Base-by-base conservation (phyloP, 2,329 filamentous ascomycete species). In the Fulvia fulva region DNA sequence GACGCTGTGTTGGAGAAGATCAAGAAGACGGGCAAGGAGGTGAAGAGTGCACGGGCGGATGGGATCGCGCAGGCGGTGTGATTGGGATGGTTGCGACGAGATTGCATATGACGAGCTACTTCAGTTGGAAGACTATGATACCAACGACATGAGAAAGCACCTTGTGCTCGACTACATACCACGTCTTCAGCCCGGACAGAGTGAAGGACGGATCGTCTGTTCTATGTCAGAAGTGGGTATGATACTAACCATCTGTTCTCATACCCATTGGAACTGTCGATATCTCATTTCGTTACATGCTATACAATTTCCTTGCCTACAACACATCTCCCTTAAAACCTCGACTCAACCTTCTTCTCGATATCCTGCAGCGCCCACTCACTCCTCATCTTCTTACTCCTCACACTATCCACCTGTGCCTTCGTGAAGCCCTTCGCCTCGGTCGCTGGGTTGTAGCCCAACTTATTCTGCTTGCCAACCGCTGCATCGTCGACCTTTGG, bases 381-480 rank as follows among this genome's bases (percentile, higher is more conserved):
- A 56, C 76, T 80, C 65, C 75, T 73, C 44, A 78, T 82, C 75
- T 83, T 87, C 79, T 87, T 90, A 71, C 88, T 87, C 66, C 91
- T 84, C 26, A 85, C 82, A 50, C 77, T 78, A 60, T 87, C 88
- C 19, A 80, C 81, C 78, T 97, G 91, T 64, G 81, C 86, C 59
- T 82, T 82, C 0, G 91, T 96, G 74, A 96, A 94, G 1, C 91
- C 91, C 78, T 87, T 91, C 22, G 93, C 93, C 76, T 89, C 86
- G 5, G 91, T 87, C 1, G 93, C 93, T 25, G 93, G 93, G 73
- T 97, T 97, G 70, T 97, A 97, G 0, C 91, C 91, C n/a, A 96
- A 78, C 47, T 83, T 83, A 50, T 82, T 93, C 57, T 75, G 73
- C 78, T 80, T 83, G 1, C 80, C 88, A 1, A 96, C 83, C 46